A percentile compares a stretch with the other conserved stretches of the same genome.
Evolutionary conservation across 2,329 filamentous ascomycete genomes (phyloP).

Genomic region (Chrysoporthe cubensis): DNA sequence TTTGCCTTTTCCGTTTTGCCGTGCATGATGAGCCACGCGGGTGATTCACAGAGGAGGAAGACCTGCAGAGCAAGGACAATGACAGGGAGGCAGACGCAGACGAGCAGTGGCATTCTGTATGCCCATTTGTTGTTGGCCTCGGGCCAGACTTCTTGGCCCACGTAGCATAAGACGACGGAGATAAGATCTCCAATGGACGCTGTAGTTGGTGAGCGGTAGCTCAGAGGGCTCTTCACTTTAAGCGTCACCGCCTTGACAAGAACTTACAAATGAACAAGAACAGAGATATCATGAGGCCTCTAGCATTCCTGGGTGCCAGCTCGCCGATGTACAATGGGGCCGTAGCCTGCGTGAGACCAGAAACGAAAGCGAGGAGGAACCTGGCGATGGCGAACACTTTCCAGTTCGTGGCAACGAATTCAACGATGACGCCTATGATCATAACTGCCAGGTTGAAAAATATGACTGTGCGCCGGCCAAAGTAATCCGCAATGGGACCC

Average conservation of each 20-base stretch:
- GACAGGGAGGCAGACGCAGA: slow-evolving; percentile 8
- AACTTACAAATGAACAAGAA: slow-evolving; percentile 7
- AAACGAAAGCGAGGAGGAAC: slow-evolving; percentile 10
- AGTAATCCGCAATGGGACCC: slow-evolving; percentile 11
- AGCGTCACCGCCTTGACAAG: background rate
- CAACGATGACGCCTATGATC: slow-evolving; percentile 7
- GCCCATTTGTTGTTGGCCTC: slow-evolving; percentile 10
- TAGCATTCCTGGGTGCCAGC: slow-evolving; percentile 1
- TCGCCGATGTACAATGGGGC: slow-evolving; percentile 14
- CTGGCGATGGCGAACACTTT: slow-evolving; percentile 10
- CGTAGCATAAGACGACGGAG: slow-evolving; percentile 9
- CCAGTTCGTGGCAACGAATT: slow-evolving; percentile 8
- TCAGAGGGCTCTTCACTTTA: background rate
- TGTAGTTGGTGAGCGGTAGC: background rate
- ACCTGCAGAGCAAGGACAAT: slow-evolving; percentile 2
- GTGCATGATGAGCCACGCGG: slow-evolving; percentile 13
- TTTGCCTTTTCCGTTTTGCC: slow-evolving; percentile 6
- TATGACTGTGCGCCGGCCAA: slow-evolving; percentile 10
- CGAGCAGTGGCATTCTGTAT: slow-evolving; percentile 9
- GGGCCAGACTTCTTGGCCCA: slow-evolving; percentile 7
- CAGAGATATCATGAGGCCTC: slow-evolving; percentile 9
- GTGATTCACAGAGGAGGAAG: slow-evolving; percentile 11
- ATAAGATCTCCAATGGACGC: slow-evolving; percentile 8
- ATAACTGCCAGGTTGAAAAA: slow-evolving; percentile 14
- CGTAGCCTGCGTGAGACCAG: slow-evolving; percentile 10